A percentile compares a stretch with the other conserved stretches of the same genome.
phyloP scores from a whole-genome alignment of 2,329 filamentous ascomycete genomes.

The Aspergillus costaricaensis region DNA sequence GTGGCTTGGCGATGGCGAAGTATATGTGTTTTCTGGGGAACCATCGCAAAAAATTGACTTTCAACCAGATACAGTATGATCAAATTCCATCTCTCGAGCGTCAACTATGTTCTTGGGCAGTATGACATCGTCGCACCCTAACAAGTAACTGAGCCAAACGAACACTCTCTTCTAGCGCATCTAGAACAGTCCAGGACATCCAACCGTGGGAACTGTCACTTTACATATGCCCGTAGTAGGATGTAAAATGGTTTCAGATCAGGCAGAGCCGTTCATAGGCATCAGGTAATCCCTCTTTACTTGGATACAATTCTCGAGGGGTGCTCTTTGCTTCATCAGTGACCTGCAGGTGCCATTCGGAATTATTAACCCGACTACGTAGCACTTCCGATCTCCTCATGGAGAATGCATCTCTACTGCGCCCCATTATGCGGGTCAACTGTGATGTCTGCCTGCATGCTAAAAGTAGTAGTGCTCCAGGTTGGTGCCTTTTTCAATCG shows the following conservation, averaged over 20 bases:
- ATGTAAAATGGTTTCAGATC: too few species aligned
- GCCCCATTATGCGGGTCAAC: neutral
- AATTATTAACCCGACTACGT: neutral
- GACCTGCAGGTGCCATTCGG: neutral
- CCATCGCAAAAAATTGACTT: neutral
- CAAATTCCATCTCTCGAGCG: neutral
- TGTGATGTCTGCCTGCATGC: neutral
- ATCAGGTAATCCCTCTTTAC: too few species aligned
- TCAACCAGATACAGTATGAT: neutral
- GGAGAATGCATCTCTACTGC: neutral
- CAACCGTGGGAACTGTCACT: too few species aligned
- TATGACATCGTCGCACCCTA: neutral
- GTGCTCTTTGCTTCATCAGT: neutral
- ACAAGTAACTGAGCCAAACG: neutral
- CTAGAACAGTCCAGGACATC: neutral
- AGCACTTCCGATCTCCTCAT: neutral
- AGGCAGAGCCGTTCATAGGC: too few species aligned
- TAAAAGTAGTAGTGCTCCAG: neutral
- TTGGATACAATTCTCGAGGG: too few species aligned
- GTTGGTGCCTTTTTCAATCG: neutral
- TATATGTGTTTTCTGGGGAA: neutral
- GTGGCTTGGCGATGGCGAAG: neutral
- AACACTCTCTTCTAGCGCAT: neutral
- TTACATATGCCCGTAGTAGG: too few species aligned
- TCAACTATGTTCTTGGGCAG: neutral